Evolutionary conservation across 805 yeast genomes (phyloP), one percentile per base, ranked within the genome.

Genomic region (Lachancea sp.): DNA sequence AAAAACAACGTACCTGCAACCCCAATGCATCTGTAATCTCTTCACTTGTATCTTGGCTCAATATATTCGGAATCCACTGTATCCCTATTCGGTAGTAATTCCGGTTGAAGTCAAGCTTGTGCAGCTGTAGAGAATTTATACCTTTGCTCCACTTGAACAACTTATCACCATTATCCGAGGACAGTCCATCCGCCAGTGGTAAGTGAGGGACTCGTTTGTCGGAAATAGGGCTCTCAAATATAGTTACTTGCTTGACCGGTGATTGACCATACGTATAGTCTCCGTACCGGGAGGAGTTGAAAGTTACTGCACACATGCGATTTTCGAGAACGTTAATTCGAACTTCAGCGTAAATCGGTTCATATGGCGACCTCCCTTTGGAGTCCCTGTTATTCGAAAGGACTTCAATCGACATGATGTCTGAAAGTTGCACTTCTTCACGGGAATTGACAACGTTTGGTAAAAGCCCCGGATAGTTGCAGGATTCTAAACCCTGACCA

Each of bases 51-150:
- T 58, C 63, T 47, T 61, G n/a, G 58, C 60, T 13, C 11, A 72
- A 63, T 51, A 73, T 64, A 39, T 70, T 71, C 4, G 94, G 94
- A 24, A 82, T 65, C 95, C 95, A 86, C 54, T 83, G 83, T 36
- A 86, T 50, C 2, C 80, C 83, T 32, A 86, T 45, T 47, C 73
- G 83, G 52, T 75, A 81, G 5, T 51, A 52, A 1, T 67, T 51
- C 36, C 69, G 68, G 4, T 72, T 65, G 79, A 86, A 80, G 49
- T 72, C 69, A 20, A 81, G 61, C 54, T 81, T 84, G 59, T 82
- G 83, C 42, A 87, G 54, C 38, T 75, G 76, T 4, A 83, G 52
- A 44, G 71, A 71, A 46, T 79, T 77, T 38, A 86, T 81, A 12
- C 95, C 95, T 20, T 66, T 63, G 45, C 71, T 57, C 43, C 72